phyloP scores from a whole-genome alignment of 208 protist species.

The Lotmaria passim region DNA sequence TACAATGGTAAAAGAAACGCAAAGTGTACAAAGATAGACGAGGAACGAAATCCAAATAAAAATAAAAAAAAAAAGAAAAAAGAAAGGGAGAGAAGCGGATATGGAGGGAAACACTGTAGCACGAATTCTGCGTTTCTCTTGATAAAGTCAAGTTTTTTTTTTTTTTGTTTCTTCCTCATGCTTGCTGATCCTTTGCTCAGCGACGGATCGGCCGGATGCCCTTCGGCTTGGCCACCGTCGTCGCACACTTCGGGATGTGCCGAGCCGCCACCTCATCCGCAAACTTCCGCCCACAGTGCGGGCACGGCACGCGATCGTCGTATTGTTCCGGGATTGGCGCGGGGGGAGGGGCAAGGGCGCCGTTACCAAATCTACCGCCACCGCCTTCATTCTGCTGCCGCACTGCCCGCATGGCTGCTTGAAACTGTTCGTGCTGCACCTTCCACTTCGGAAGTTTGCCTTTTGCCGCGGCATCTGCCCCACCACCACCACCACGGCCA shows the following conservation, averaged over 20 bases:
- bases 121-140: no score
- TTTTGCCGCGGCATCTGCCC: constrained; percentile 31
- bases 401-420: constrained; percentile 86
- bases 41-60: no score
- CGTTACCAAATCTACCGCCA: constrained; percentile 29
- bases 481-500: constrained; percentile 13
- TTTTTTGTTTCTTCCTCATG: no score
- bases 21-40: no score
- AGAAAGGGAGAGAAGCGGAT: not conserved
- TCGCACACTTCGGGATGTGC: constrained; percentile 92
- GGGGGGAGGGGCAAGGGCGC: constrained; percentile 34
- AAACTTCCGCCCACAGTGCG: constrained; percentile 91
- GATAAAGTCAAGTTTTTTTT: no score
- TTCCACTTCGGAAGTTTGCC: constrained; percentile 90
- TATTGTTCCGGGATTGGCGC: constrained; percentile 52
- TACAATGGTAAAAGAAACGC: constrained; percentile 15
- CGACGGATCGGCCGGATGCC: constrained; percentile 70
- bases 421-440: constrained; percentile 89
- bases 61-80: not conserved
- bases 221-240: constrained; percentile 88
- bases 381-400: constrained; percentile 40
- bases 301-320: constrained; percentile 87
- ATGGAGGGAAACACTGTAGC: not conserved
- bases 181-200: no score
- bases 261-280: constrained; percentile 74